These are phyloP conservation scores for Aspergillus alliaceus DNA, from an alignment of 2,329 filamentous ascomycete species.

Conservation along the genomic window DNA sequence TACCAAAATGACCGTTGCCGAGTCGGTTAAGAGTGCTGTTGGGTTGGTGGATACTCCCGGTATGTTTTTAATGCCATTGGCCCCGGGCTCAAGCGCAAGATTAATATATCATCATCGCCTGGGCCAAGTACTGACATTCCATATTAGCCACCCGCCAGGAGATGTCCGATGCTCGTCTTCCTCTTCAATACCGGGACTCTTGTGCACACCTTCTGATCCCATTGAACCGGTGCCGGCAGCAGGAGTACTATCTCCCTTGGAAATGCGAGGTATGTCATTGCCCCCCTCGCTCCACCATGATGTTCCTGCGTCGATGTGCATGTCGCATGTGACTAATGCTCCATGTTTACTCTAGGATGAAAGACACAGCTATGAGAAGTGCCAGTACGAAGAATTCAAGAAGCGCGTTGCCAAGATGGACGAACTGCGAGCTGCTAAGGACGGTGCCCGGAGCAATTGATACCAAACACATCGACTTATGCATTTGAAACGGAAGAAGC, in stretches of 20 bases:
- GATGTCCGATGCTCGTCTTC: slow-evolving; percentile 88
- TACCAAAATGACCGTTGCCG: slow-evolving; percentile 47
- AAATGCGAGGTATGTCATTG: slow-evolving; percentile 79
- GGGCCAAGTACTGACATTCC: slow-evolving; percentile 12
- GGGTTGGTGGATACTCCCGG: slow-evolving; percentile 43
- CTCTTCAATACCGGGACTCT: slow-evolving; percentile 88
- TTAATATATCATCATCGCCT: slow-evolving; percentile 5
- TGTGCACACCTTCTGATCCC: slow-evolving; percentile 94
- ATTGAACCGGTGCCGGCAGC: slow-evolving; percentile 88
- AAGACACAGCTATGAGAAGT: slow-evolving; percentile 97
- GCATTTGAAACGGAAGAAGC: slow-evolving; percentile 27
- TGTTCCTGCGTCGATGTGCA: neutral
- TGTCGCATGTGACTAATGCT: slow-evolving; percentile 4
- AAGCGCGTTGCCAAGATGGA: slow-evolving; percentile 98
- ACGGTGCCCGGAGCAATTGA: slow-evolving; percentile 80
- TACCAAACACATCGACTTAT: slow-evolving; percentile 22
- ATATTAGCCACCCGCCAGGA: slow-evolving; percentile 63
- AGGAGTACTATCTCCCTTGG: slow-evolving; percentile 94
- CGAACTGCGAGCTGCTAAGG: slow-evolving; percentile 84
- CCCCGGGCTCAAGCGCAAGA: slow-evolving; percentile 7
- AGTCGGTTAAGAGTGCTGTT: slow-evolving; percentile 50
- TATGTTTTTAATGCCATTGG: slow-evolving; percentile 33
- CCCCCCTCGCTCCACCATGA: neutral
- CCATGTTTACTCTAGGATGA: slow-evolving; percentile 66
- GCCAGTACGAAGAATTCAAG: slow-evolving; percentile 99